Conservation (phyloP, 1,284 basidiomycete species). For the Anthracocystis panici-leucophaei region DNA sequence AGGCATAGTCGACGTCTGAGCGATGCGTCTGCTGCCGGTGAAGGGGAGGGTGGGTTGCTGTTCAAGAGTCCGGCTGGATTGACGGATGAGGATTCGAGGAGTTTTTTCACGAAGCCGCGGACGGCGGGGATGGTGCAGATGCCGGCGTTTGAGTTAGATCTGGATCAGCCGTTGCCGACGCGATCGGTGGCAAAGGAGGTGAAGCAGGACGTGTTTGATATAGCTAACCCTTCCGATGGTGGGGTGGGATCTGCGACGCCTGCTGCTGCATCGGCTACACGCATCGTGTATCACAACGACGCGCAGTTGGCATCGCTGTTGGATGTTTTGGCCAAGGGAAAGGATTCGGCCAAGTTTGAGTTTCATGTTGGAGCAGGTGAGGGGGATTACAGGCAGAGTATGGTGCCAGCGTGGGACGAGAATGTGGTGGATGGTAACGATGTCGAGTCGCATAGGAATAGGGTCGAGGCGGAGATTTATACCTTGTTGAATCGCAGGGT, state of each 20-base stretch:
- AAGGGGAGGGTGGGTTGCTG: not conserved
- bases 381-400: constrained; percentile 1
- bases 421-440: constrained; percentile 29
- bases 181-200: not conserved
- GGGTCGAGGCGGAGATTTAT: constrained; percentile 58
- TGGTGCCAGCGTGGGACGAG: constrained; percentile 4
- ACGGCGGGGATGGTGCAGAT: not conserved
- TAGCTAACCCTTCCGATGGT: constrained; percentile 18
- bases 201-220: constrained; percentile 23
- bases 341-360: constrained; percentile 62
- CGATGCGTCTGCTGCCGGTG: constrained; percentile 7
- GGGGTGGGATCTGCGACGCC: not conserved
- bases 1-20: constrained; percentile 25
- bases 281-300: constrained; percentile 63
- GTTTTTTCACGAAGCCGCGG: constrained; percentile 48
- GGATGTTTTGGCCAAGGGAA: constrained; percentile 49
- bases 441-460: constrained; percentile 31
- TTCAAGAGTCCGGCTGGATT: constrained; percentile 39
- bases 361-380: constrained; percentile 27
- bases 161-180: constrained; percentile 5
- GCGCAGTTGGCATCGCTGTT: constrained; percentile 59
- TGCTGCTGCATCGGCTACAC: constrained; percentile 43
- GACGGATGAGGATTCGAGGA: constrained; percentile 51
- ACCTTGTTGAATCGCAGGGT: constrained; percentile 41
- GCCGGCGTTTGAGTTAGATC: constrained; percentile 27